These are phyloP conservation scores for Scenedesmus sp. DNA, from an alignment of 163 green algal species.

Conservation along the genomic window DNA sequence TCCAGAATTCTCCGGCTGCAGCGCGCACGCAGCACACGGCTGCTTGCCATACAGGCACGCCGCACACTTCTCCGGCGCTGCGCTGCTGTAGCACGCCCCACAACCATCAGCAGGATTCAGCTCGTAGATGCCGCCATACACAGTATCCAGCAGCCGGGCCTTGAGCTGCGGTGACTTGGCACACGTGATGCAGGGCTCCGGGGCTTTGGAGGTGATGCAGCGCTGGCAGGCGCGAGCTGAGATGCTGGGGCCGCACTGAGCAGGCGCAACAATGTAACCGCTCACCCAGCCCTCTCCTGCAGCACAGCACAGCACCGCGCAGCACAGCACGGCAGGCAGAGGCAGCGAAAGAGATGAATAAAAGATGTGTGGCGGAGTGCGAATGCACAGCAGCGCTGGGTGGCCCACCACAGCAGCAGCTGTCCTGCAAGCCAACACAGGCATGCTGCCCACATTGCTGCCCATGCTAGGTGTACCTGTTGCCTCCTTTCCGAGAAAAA, in stretches of 20 bases:
- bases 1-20: neutral
- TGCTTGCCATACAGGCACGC: conserved; percentile 16
- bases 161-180: neutral
- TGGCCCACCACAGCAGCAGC: neutral
- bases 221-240: conserved; percentile 18
- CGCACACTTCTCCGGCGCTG: neutral
- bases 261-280: neutral
- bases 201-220: neutral
- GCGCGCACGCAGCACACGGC: neutral
- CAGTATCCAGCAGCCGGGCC: neutral
- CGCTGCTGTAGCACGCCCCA: neutral
- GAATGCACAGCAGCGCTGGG: neutral
- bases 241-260: neutral
- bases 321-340: neutral
- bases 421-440: neutral
- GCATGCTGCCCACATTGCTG: too few relatives aligned
- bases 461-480: too few relatives aligned
- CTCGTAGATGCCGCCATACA: neutral
- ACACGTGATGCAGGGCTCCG: neutral
- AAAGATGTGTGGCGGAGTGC: too few relatives aligned
- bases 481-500: too few relatives aligned
- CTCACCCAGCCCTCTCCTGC: conserved; percentile 37
- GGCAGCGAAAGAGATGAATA: too few relatives aligned
- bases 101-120: neutral
- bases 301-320: neutral